Conservation (phyloP, 2,329 filamentous ascomycete genomes). For the Microsporum canis region DNA sequence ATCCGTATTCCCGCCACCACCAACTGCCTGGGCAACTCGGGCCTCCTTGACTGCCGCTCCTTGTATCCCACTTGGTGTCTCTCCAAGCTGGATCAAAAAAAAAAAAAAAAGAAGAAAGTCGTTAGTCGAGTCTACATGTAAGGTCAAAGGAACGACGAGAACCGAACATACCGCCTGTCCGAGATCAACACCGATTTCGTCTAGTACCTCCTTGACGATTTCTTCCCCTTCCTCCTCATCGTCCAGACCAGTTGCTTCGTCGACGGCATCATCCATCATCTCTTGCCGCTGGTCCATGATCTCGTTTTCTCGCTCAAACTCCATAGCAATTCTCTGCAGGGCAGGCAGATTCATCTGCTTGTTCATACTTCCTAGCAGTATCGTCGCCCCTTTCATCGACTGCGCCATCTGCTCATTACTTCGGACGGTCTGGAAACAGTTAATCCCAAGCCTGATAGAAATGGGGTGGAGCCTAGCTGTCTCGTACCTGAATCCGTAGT, state of each 20-base stretch:
- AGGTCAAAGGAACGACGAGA: neutral
- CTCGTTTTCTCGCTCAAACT: conserved; percentile 97
- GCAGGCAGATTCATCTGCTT: conserved; percentile 93
- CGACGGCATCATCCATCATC: conserved; percentile 99
- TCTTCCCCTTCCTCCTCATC: conserved; percentile 95
- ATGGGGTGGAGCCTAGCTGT: neutral
- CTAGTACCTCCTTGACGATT: conserved; percentile 88
- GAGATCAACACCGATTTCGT: conserved; percentile 92
- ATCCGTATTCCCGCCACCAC: conserved; percentile 47
- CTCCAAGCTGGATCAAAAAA: conserved; percentile 56
- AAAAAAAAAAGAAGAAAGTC: neutral
- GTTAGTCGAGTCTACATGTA: conserved; percentile 12
- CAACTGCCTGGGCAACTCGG: conserved; percentile 76
- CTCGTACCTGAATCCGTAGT: conserved; percentile 70
- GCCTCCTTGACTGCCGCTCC: conserved; percentile 60
- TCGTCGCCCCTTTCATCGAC: conserved; percentile 95
- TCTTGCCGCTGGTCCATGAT: conserved; percentile 98
- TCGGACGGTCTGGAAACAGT: conserved; percentile 57
- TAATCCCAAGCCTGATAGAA: neutral
- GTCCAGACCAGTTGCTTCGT: conserved; percentile 84
- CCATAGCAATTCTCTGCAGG: conserved; percentile 93
- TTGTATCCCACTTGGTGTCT: conserved; percentile 77
- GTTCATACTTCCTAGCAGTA: conserved; percentile 92
- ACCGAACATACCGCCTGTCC: conserved; percentile 63
- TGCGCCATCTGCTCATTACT: conserved; percentile 99